Conservation (phyloP, 2,329 filamentous ascomycete genomes). For the Blastomyces gilchristii region DNA sequence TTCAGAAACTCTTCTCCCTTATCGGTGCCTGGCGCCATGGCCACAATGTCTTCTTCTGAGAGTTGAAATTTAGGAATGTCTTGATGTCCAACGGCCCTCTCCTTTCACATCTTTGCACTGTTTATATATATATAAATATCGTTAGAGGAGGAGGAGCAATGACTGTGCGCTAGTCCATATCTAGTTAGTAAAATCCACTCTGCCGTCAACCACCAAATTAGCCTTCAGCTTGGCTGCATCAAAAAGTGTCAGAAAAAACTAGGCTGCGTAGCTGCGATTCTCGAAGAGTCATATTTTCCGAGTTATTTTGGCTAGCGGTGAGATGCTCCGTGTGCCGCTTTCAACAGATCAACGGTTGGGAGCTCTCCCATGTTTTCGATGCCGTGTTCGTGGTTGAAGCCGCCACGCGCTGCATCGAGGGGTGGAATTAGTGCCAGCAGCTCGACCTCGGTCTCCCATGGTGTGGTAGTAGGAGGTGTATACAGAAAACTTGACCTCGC, state of each 20-base stretch:
- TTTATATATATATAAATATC: not conserved
- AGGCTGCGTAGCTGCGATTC: not conserved
- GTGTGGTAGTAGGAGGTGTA: too few relatives aligned
- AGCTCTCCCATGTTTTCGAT: not conserved
- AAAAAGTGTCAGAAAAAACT: not conserved
- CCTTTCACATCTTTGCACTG: not conserved
- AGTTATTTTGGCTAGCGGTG: not conserved
- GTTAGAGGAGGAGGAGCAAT: not conserved
- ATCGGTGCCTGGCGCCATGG: constrained; percentile 17
- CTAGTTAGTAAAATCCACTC: not conserved
- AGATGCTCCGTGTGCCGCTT: not conserved
- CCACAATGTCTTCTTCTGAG: not conserved
- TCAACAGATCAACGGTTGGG: not conserved
- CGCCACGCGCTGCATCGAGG: too few relatives aligned
- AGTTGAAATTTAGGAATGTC: not conserved
- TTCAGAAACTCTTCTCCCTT: constrained; percentile 34
- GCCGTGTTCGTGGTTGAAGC: too few relatives aligned
- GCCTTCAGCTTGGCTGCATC: not conserved
- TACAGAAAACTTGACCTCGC: too few relatives aligned
- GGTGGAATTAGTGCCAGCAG: not conserved
- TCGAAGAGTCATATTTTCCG: not conserved
- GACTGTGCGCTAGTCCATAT: not conserved
- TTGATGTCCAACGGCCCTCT: not conserved
- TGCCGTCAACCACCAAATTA: not conserved
- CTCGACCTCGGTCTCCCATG: too few relatives aligned